A percentile compares a stretch with the other conserved stretches of the same genome.
These are phyloP conservation scores for Isochrysis galbana DNA, from an alignment of 78 protist genomes.

Conservation along the genomic window DNA sequence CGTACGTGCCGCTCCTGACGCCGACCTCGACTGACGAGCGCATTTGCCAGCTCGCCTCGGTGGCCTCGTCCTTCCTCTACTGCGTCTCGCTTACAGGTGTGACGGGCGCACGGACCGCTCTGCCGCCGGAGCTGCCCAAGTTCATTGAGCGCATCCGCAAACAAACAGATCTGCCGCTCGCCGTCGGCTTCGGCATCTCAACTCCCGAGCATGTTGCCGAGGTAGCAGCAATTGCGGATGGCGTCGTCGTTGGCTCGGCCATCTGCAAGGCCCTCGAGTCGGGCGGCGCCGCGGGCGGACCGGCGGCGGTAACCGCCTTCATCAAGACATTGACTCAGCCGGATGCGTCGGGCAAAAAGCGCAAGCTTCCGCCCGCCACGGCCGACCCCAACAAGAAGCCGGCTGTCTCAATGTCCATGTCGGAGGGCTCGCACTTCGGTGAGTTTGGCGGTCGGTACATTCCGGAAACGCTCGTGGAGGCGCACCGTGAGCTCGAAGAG, in stretches of 20 bases:
- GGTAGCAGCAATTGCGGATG: constrained; percentile 49
- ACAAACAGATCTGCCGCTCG: constrained; percentile 52
- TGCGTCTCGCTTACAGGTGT: constrained; percentile 66
- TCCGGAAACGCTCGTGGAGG: constrained; percentile 76
- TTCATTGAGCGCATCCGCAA: constrained; percentile 34
- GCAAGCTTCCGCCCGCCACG: background rate
- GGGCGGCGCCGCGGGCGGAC: background rate
- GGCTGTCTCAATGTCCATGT: no score
- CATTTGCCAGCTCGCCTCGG: constrained; percentile 11
- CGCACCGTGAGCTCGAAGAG: constrained; percentile 64
- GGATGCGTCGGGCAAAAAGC: background rate
- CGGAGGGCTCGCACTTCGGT: constrained; percentile 45
- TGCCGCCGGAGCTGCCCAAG: background rate
- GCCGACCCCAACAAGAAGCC: background rate
- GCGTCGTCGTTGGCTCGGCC: constrained; percentile 68
- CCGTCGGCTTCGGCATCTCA: constrained; percentile 72
- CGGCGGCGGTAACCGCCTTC: background rate
- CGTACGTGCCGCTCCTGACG: background rate
- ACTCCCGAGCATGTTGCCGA: constrained; percentile 55
- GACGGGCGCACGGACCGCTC: constrained; percentile 56
- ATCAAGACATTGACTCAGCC: background rate
- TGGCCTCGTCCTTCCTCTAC: constrained; percentile 61
- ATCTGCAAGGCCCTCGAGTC: constrained; percentile 18
- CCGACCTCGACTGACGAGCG: constrained; percentile 72
- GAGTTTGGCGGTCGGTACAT: constrained; percentile 66